phyloP scores from a whole-genome alignment of 2,329 filamentous ascomycete genomes.

The Colletotrichum sp. region DNA sequence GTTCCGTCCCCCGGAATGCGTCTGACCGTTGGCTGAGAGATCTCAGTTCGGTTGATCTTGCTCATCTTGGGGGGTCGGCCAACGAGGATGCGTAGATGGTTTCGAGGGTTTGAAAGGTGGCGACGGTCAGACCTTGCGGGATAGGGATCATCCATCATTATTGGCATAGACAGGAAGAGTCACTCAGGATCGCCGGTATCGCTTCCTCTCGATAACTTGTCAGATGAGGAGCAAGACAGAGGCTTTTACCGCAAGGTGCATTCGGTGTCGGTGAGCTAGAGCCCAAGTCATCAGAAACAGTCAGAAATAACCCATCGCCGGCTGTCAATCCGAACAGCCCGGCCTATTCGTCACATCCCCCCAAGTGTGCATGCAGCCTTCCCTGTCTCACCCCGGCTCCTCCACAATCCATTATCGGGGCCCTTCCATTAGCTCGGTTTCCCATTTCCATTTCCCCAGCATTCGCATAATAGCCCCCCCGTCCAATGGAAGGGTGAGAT shows the following conservation, averaged over 20 bases:
- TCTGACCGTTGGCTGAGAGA: conserved; percentile 16
- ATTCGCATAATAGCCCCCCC: conserved; percentile 15
- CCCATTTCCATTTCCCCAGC: conserved; percentile 21
- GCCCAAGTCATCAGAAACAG: not conserved
- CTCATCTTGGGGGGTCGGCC: conserved; percentile 12
- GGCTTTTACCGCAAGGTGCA: not conserved
- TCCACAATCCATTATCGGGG: conserved; percentile 14
- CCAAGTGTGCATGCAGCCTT: not conserved
- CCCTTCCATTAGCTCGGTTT: conserved; percentile 19
- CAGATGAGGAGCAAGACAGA: not conserved
- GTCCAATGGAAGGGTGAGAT: conserved; percentile 1
- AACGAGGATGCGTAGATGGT: not conserved
- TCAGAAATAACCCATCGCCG: not conserved
- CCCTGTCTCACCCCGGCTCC: not conserved
- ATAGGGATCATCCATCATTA: not conserved
- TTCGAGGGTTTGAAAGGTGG: not conserved
- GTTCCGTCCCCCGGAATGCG: not conserved
- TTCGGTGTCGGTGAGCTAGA: not conserved
- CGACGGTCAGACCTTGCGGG: not conserved
- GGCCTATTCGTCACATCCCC: not conserved
- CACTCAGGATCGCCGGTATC: not conserved
- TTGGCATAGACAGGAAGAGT: not conserved
- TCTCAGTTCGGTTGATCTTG: conserved; percentile 9
- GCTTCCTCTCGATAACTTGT: not conserved
- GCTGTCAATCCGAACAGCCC: conserved; percentile 6